Evolutionary conservation across 768 basidiomycete genomes (phyloP), one percentile per base, ranked within the genome.

Genomic region (Suillus fuscotomentosus): DNA sequence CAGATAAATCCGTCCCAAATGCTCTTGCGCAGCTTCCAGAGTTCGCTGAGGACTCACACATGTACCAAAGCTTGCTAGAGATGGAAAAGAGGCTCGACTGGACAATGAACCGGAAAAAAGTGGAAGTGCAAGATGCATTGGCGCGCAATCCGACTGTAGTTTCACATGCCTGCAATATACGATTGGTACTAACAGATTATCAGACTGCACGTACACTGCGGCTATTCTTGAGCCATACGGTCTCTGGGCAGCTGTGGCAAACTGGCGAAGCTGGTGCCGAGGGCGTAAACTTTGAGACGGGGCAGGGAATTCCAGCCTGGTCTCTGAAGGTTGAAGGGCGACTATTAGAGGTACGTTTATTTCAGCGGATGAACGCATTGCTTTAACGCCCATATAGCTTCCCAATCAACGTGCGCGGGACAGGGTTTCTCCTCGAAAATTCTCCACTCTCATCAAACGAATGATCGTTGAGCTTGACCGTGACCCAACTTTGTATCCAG

Each of bases 81-180:
- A 93, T 93, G 87, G 95, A 97, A 74, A 85, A 91, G 64, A 92
- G 90, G 73, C 80, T 98, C 17, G 95, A 98, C 76, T 97, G 96
- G 96, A 96, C 94, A 4, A 90, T 96, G 82, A 88, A 87, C 73
- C 83, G 96, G 73, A 97, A 97, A 77, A 87, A 84, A 69, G 90
- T 90, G 11, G 95, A 98, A 73, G 88, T 98, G 39, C 92, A 95
- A 72, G 95, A 98, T 72, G 88, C 94, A n/a, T 73, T 96, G 54
- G 84, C 84, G 24, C 84, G 89, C 64, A 88, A 85, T 41, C 87
- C 90, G 22, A 86, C 88, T 5, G 95, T 71, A 64, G 70, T 70
- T 43, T 27, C 20, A 27, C 34, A 42, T 50, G 7, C 38, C 2
- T 10, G 20, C 9, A 39, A 34, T 42, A 8, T n/a, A 13, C 55